These are phyloP conservation scores for Cicer pinnatifidum DNA, from an alignment of 306 rosid species.

Conservation along the genomic window DNA sequence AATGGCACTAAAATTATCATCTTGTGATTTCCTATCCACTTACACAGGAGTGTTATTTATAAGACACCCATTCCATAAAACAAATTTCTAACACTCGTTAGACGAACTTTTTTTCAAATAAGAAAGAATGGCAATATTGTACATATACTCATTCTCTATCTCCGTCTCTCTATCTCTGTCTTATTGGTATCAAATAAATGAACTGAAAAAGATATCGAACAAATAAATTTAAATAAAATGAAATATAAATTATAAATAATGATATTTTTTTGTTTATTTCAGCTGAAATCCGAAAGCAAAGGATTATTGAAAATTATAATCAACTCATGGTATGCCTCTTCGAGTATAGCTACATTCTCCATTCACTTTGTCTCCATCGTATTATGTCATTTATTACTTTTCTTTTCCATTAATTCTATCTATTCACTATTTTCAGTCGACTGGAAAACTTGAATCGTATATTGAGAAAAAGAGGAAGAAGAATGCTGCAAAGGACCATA, in stretches of 20 bases:
- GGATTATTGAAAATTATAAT: conserved; percentile 67
- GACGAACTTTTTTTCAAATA: background rate
- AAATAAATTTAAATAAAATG: conserved; percentile 15
- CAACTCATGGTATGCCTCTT: conserved; percentile 66
- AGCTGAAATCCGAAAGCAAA: conserved; percentile 77
- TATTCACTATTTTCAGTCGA: conserved; percentile 49
- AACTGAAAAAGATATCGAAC: conserved; percentile 13
- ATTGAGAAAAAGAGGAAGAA: conserved; percentile 77
- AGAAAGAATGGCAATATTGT: background rate
- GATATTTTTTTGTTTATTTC: conserved; percentile 45
- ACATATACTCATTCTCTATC: background rate
- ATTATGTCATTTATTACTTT: conserved; percentile 3
- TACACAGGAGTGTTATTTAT: background rate
- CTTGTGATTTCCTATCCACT: background rate
- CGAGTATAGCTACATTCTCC: background rate
- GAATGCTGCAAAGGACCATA: conserved; percentile 83
- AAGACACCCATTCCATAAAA: background rate
- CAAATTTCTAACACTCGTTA: too few relatives aligned
- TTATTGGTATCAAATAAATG: background rate
- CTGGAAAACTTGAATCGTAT: conserved; percentile 77
- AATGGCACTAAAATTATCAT: background rate
- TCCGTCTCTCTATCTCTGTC: background rate
- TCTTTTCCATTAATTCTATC: conserved; percentile 17
- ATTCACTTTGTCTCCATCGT: background rate
- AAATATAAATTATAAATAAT: conserved; percentile 27